A percentile compares a stretch with the other conserved stretches of the same genome.
Evolutionary conservation across 2,329 filamentous ascomycete species (phyloP).

Genomic region (Monosporascus ibericus): DNA sequence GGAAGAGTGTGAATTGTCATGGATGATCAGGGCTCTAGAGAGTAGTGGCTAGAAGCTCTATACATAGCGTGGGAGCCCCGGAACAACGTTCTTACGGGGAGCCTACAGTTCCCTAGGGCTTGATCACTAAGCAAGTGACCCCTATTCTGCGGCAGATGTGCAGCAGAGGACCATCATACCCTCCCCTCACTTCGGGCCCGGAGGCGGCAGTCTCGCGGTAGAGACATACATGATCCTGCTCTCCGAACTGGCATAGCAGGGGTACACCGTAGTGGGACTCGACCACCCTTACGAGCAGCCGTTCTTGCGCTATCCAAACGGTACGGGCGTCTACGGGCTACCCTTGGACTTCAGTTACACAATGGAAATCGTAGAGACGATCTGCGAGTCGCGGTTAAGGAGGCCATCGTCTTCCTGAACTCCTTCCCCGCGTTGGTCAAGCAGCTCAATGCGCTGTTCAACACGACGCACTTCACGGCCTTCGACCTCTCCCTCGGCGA

Average conservation of each 20-base stretch:
- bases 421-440: slow-evolving; percentile 8
- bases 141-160: too few species aligned
- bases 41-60: too few species aligned
- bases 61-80: too few species aligned
- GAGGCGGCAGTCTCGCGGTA: slow-evolving; percentile 12
- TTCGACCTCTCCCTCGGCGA: slow-evolving; percentile 19
- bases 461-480: slow-evolving; percentile 9
- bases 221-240: slow-evolving; percentile 15
- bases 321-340: slow-evolving; percentile 17
- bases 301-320: slow-evolving; percentile 21
- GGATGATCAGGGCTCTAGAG: too few species aligned
- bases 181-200: slow-evolving; percentile 14
- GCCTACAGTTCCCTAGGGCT: too few species aligned
- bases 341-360: slow-evolving; percentile 4
- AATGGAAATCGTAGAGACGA: not conserved
- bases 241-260: slow-evolving; percentile 14
- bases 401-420: slow-evolving; percentile 15
- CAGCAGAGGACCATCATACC: slow-evolving; percentile 2
- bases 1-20: too few species aligned
- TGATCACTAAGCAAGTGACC: too few species aligned
- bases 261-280: slow-evolving; percentile 19
- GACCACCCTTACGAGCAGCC: slow-evolving; percentile 25
- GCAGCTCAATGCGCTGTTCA: slow-evolving; percentile 10
- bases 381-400: slow-evolving; percentile 13
- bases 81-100: too few species aligned